Conservation (phyloP, 208 protist species). For the Wallacemonas rigidus region DNA sequence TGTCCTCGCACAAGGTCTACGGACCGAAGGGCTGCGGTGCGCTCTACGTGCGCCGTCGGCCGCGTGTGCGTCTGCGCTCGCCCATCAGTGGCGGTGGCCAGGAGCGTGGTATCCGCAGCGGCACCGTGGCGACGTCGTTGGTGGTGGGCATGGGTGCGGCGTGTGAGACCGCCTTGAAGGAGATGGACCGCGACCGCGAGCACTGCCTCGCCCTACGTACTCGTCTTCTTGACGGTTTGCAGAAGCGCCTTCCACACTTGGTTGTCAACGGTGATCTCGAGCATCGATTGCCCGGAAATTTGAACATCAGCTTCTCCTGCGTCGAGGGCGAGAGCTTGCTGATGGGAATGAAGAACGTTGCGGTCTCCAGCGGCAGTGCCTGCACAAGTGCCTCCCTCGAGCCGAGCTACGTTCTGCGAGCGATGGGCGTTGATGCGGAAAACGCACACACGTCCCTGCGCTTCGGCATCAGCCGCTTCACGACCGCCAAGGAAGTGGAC, state of each 20-base stretch:
- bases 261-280: conserved; percentile 94
- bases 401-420: conserved; percentile 98
- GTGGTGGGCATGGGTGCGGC: conserved; percentile 95
- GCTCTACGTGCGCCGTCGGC: conserved; percentile 90
- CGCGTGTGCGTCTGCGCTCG: conserved; percentile 96
- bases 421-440: conserved; percentile 98
- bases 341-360: conserved; percentile 98
- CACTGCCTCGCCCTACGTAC: conserved; percentile 86
- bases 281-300: conserved; percentile 93
- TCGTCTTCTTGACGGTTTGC: conserved; percentile 88
- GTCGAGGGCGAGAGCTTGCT: conserved; percentile 99
- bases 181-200: conserved; percentile 94
- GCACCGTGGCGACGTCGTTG: conserved; percentile 94
- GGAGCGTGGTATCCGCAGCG: conserved; percentile 95
- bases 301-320: conserved; percentile 99
- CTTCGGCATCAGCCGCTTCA: conserved; percentile 99
- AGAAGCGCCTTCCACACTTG: conserved; percentile 82
- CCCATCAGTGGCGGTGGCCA: conserved; percentile 99
- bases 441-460: conserved; percentile 99
- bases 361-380: conserved; percentile 96
- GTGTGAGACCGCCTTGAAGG: conserved; percentile 84
- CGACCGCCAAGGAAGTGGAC: conserved; percentile 96
- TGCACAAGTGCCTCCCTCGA: conserved; percentile 99
- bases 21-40: conserved; percentile 96
- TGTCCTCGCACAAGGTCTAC: conserved; percentile 99